Evolutionary conservation across 2,329 filamentous ascomycete genomes (phyloP).

Genomic region (Lecanicillium sp.): DNA sequence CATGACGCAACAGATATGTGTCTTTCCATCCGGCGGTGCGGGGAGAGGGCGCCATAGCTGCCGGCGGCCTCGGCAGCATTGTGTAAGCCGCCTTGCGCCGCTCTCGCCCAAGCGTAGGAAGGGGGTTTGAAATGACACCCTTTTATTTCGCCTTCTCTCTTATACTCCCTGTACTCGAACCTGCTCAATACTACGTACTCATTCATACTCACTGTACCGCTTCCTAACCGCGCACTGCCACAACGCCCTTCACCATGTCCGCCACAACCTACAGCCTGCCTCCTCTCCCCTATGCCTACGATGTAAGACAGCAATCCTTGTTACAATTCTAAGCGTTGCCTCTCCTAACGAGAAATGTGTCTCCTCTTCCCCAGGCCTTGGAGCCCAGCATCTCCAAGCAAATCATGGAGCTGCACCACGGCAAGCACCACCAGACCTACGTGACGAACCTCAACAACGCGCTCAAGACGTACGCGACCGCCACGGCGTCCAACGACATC

Average conservation of each 20-base stretch:
- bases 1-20: no score
- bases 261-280: constrained; percentile 50
- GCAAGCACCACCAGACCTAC: constrained; percentile 74
- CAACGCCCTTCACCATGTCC: constrained; percentile 23
- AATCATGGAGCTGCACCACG: constrained; percentile 77
- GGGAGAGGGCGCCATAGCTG: no score
- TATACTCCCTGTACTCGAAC: not conserved
- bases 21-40: no score
- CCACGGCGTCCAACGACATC: constrained; percentile 50
- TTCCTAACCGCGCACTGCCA: not conserved
- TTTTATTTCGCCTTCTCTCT: constrained; percentile 2
- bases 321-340: no score
- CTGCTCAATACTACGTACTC: no score
- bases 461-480: constrained; percentile 50
- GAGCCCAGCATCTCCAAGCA: constrained; percentile 68
- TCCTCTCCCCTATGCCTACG: constrained; percentile 59
- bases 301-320: constrained; percentile 51
- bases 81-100: no score
- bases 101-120: no score
- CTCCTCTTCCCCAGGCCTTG: constrained; percentile 43
- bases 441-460: constrained; percentile 67
- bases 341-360: not conserved
- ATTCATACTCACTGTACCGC: no score
- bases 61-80: no score
- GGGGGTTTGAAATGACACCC: not conserved